Conservation (phyloP, 2,329 filamentous ascomycete genomes). For the Xylariales sp. region DNA sequence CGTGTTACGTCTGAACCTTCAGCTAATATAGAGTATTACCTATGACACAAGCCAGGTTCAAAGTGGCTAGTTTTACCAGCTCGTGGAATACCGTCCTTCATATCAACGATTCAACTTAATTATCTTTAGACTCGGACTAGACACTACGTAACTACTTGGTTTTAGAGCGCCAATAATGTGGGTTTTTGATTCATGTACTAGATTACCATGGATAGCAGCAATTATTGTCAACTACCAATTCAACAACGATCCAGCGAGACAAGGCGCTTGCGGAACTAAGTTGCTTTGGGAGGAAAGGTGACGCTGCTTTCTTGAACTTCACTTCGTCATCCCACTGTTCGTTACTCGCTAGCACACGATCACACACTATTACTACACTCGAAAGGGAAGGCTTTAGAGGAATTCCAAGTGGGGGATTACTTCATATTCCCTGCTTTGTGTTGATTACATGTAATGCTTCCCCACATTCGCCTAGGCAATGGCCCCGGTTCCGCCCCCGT, state of each 20-base stretch:
- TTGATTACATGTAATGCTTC: conserved; percentile 17
- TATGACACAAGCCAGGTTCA: too few species aligned
- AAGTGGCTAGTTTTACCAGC: too few species aligned
- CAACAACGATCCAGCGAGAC: too few species aligned
- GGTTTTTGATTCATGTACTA: neutral
- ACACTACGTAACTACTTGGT: neutral
- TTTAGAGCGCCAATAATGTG: neutral
- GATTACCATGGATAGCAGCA: too few species aligned
- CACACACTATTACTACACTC: conserved; percentile 1
- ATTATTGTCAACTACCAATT: too few species aligned
- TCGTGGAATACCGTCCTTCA: too few species aligned
- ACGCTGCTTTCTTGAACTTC: neutral
- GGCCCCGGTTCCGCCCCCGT: conserved; percentile 20
- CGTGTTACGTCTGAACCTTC: too few species aligned
- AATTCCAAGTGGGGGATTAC: conserved; percentile 6
- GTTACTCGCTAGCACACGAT: neutral
- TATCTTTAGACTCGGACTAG: neutral
- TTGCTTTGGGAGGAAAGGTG: neutral
- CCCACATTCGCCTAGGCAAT: conserved; percentile 19
- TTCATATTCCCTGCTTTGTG: conserved; percentile 9
- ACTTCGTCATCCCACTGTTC: neutral
- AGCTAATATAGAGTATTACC: too few species aligned
- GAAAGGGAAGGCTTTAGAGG: conserved; percentile 19
- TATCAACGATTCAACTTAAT: neutral
- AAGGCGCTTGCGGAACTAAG: neutral